Base-by-base conservation (phyloP, 2,329 filamentous ascomycete genomes). In the Monosporascus cannonballus region DNA sequence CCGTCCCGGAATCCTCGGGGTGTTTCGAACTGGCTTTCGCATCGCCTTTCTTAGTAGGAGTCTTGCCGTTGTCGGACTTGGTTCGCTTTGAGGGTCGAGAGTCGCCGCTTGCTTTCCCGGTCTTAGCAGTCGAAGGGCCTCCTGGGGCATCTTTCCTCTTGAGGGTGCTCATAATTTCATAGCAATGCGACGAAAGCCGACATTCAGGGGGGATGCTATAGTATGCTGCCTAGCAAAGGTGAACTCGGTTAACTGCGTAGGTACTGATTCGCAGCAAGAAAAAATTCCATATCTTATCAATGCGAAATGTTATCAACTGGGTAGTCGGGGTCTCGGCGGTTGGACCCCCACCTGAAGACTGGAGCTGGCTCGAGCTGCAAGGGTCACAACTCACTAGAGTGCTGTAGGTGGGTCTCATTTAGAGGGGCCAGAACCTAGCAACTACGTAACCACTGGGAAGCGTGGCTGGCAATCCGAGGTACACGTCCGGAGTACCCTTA, bases 61-160 rank as follows among this genome's bases (percentile, higher is more conserved):
- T 59, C 60, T 68, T 71, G 56, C 68, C 68, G 56, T 68, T 71
- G 56, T 68, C 68, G 55, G 70, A 63, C 57, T 70, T 74, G 51
- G 70, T 69, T 59, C 73, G 71, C 65, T 80, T 81, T 46, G 77
- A 73, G 24, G 77, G 76, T 51, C 76, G 69, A 38, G 71, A 68
- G 50, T 75, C 73, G 59, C 73, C 72, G 49, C 70, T 67, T 25
- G 72, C 70, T 60, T 78, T 79, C 48, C 74, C 69, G 38, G 73
- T 71, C 60, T 81, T 81, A 20, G 76, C 58, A 51, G 76, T 68
- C 51, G 76, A 72, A 64, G 76, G 69, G 62, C 72, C 76, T 41
- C 73, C 76, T 22, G 79, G 79, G 63, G 76, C 77, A 67, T 79
- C 78, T 69, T 83, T 83, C 63, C 80, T 73, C 64, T 83, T 83